These are phyloP conservation scores for Kwoniella heveanensis DNA, from an alignment of 768 basidiomycete genomes.

Conservation along the genomic window DNA sequence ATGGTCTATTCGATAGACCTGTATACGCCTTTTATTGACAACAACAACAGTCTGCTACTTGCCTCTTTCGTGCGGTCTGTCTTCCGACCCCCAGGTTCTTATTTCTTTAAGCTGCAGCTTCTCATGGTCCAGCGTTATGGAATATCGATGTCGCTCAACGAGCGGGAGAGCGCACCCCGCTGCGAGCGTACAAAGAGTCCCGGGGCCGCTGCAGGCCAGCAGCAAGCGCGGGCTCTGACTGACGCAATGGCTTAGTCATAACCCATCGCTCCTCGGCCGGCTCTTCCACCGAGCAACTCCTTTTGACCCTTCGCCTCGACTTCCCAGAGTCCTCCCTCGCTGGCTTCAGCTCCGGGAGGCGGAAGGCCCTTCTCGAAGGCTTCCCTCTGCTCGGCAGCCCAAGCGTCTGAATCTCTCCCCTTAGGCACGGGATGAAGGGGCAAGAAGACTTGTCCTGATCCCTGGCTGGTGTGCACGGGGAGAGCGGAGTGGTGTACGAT, in stretches of 20 bases:
- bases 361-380: conserved; percentile 43
- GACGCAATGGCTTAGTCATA: conserved; percentile 18
- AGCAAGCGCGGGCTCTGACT: too few relatives aligned
- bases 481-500: conserved; percentile 33
- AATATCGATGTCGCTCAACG: too few relatives aligned
- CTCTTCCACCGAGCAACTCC: conserved; percentile 18
- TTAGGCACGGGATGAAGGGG: conserved; percentile 14
- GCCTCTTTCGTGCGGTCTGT: neutral
- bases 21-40: neutral
- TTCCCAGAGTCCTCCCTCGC: conserved; percentile 15
- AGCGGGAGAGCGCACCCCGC: too few relatives aligned
- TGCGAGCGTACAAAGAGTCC: too few relatives aligned
- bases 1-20: neutral
- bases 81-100: too few relatives aligned
- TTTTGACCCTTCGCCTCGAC: conserved; percentile 24
- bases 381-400: conserved; percentile 20
- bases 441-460: conserved; percentile 17
- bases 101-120: too few relatives aligned
- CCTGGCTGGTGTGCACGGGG: conserved; percentile 16
- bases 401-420: neutral
- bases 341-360: conserved; percentile 16
- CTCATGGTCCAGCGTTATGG: too few relatives aligned
- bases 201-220: too few relatives aligned
- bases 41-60: neutral
- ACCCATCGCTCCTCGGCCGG: conserved; percentile 35